phyloP scores from a whole-genome alignment of 2,329 filamentous ascomycete genomes.

The Lizonia empirigonia region DNA sequence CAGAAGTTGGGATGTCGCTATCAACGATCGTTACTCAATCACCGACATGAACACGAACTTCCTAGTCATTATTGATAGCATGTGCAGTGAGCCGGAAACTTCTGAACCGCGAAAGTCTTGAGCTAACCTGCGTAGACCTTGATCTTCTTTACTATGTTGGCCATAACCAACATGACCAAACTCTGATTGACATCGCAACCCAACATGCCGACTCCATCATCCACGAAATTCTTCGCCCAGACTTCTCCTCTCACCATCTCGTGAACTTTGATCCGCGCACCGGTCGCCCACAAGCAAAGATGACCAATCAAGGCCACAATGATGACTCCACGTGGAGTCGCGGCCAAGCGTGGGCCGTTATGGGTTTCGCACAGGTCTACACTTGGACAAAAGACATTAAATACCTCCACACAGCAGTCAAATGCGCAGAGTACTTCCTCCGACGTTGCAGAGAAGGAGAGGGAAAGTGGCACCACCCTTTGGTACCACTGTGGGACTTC shows the following conservation, averaged over 20 bases:
- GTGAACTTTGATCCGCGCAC: constrained; percentile 54
- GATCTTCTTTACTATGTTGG: constrained; percentile 49
- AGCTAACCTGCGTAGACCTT: constrained; percentile 35
- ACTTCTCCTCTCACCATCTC: constrained; percentile 51
- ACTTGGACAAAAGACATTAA: constrained; percentile 53
- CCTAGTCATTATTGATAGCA: constrained; percentile 53
- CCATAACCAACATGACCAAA: constrained; percentile 35
- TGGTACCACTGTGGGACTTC: constrained; percentile 59
- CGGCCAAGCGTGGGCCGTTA: constrained; percentile 58
- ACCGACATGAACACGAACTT: constrained; percentile 47
- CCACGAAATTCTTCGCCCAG: constrained; percentile 41
- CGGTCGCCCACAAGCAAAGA: constrained; percentile 52
- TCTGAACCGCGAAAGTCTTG: neutral
- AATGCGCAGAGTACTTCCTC: constrained; percentile 56
- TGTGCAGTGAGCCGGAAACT: constrained; percentile 40
- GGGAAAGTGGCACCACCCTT: constrained; percentile 32
- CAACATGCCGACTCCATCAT: constrained; percentile 48
- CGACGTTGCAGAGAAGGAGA: constrained; percentile 45
- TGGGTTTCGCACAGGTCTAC: constrained; percentile 56
- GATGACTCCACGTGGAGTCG: constrained; percentile 56
- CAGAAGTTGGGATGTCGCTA: constrained; percentile 56
- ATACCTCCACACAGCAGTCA: constrained; percentile 54
- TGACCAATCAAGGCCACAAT: constrained; percentile 56
- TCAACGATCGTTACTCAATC: constrained; percentile 46
- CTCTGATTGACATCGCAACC: constrained; percentile 46